Evolutionary conservation across 805 yeast genomes (phyloP).

Genomic region (Teunomyces lycoperdinae): DNA sequence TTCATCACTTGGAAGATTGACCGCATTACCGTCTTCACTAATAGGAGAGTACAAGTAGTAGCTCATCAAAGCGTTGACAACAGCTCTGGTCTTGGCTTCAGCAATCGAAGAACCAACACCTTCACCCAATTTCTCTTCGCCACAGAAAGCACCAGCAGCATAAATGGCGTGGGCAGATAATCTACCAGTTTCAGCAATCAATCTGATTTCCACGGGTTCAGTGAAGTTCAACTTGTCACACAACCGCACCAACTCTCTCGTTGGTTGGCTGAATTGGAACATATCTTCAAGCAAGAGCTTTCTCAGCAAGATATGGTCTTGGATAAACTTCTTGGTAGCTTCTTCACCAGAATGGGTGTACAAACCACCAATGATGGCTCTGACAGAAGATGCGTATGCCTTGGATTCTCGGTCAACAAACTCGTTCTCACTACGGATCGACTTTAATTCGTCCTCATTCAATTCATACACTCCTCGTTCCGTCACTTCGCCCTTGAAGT

Average conservation of each 20-base stretch:
- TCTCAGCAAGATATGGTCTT: conserved; percentile 76
- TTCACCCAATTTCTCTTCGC: conserved; percentile 81
- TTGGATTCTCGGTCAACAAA: conserved; percentile 37
- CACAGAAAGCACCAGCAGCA: conserved; percentile 89
- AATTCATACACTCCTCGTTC: conserved; percentile 52
- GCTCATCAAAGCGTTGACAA: conserved; percentile 83
- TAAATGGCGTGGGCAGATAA: conserved; percentile 77
- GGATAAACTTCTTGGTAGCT: conserved; percentile 64
- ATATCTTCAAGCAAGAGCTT: conserved; percentile 69
- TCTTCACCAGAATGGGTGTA: conserved; percentile 71
- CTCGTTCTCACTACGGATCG: conserved; percentile 13
- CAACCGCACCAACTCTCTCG: conserved; percentile 74
- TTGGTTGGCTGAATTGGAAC: conserved; percentile 82
- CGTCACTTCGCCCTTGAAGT: conserved; percentile 23
- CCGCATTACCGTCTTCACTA: conserved; percentile 37
- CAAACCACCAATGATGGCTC: conserved; percentile 80
- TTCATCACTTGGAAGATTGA: conserved; percentile 60
- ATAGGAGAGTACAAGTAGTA: conserved; percentile 91
- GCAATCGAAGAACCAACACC: conserved; percentile 87
- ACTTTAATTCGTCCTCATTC: conserved; percentile 22
- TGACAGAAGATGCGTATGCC: conserved; percentile 67
- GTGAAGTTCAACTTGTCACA: conserved; percentile 73
- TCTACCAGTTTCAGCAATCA: conserved; percentile 93
- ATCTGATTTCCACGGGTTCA: conserved; percentile 69
- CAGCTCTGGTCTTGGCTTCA: conserved; percentile 91